Evolutionary conservation across 495 filamentous ascomycete genomes (phyloP).

Genomic region (Articulospora tetracladia): DNA sequence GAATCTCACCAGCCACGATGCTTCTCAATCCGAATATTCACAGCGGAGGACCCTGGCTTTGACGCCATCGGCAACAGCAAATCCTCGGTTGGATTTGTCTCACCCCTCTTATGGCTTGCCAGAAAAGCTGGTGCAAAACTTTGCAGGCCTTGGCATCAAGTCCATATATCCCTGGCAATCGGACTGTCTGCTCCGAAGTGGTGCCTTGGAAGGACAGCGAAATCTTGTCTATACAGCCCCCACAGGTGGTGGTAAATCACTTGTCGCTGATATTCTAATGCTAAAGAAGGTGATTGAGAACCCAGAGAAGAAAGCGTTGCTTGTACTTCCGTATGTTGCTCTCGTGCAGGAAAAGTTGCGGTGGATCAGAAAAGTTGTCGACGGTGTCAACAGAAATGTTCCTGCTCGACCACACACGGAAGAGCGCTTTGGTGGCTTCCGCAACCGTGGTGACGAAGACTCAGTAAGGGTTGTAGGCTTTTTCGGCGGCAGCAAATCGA

Average conservation of each 20-base stretch:
- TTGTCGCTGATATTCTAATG: constrained; percentile 74
- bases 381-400: constrained; percentile 49
- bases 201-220: constrained; percentile 58
- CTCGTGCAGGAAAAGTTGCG: constrained; percentile 80
- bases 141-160: constrained; percentile 58
- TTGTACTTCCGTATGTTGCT: constrained; percentile 80
- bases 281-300: constrained; percentile 67
- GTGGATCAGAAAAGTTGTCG: constrained; percentile 68
- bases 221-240: constrained; percentile 84
- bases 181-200: constrained; percentile 67
- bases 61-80: constrained; percentile 48
- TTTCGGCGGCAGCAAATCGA: constrained; percentile 67
- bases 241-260: constrained; percentile 77
- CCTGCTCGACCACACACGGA: constrained; percentile 24
- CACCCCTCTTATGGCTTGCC: constrained; percentile 66
- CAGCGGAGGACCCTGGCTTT: constrained; percentile 37
- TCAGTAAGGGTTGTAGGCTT: constrained; percentile 64
- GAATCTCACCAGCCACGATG: constrained; percentile 3
- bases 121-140: constrained; percentile 56
- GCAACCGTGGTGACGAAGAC: constrained; percentile 39
- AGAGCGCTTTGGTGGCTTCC: constrained; percentile 31
- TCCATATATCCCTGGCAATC: constrained; percentile 81
- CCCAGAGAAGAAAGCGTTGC: constrained; percentile 62
- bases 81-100: constrained; percentile 58
- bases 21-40: constrained; percentile 40